phyloP scores from a whole-genome alignment of 176 grass and related monocot genomes.

The Hordeum marinum region DNA sequence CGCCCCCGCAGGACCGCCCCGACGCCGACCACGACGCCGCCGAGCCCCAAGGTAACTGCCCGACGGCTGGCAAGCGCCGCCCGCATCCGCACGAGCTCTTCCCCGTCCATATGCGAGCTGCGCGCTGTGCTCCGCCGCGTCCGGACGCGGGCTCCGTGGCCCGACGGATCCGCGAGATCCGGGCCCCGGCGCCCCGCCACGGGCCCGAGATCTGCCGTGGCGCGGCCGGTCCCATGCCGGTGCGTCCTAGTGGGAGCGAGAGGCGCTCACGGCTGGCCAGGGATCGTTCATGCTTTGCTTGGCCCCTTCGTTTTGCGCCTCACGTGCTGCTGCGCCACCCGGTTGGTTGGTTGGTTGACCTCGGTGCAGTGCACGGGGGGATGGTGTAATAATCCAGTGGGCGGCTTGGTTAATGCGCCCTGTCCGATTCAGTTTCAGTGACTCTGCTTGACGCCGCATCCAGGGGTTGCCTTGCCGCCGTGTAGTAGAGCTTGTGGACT shows the following conservation, averaged over 20 bases:
- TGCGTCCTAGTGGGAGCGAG: too few relatives aligned
- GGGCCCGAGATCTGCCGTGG: slow-evolving; percentile 17
- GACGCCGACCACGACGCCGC: neutral
- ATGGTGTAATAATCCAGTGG: neutral
- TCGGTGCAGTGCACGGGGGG: too few relatives aligned
- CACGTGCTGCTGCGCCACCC: neutral
- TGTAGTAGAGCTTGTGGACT: too few relatives aligned
- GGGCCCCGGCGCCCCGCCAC: neutral
- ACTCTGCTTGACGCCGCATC: neutral
- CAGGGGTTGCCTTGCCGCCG: neutral
- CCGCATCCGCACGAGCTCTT: too few relatives aligned
- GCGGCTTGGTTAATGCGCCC: neutral
- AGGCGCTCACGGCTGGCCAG: neutral
- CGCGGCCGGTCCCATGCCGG: neutral
- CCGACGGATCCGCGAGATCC: slow-evolving; percentile 40
- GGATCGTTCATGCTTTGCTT: neutral
- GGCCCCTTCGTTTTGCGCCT: neutral
- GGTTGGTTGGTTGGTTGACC: neutral
- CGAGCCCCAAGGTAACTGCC: slow-evolving; percentile 3
- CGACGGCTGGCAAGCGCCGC: too few relatives aligned
- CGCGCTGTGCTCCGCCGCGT: too few relatives aligned
- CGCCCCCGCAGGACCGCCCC: slow-evolving; percentile 43
- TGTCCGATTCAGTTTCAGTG: neutral
- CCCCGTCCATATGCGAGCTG: too few relatives aligned
- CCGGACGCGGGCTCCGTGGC: neutral